phyloP scores from a whole-genome alignment of 192 early-diverging fungal species.

The Chytriomyces hyalinus region DNA sequence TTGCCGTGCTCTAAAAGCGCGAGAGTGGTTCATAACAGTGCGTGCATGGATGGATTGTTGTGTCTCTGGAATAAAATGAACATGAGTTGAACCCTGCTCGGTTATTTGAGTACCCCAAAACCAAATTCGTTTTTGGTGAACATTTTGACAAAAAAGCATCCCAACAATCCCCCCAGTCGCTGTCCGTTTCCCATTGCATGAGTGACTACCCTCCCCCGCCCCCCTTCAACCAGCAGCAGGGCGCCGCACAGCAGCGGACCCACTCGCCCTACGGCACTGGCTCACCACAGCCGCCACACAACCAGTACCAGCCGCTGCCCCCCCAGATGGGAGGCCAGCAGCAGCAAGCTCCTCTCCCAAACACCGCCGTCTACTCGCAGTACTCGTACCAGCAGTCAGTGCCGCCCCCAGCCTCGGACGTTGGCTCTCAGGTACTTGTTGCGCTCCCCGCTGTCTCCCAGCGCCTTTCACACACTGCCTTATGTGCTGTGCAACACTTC shows the following conservation, averaged over 20 bases:
- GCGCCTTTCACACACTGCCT: neutral
- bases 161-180: no score
- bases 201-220: neutral
- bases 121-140: no score
- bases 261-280: slow-evolving; percentile 1
- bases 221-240: neutral
- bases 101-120: no score
- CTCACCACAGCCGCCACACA: neutral
- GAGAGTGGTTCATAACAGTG: no score
- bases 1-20: no score
- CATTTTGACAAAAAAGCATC: no score
- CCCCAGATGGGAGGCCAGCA: neutral
- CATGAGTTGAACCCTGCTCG: no score
- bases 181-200: neutral
- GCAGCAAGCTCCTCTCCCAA: neutral
- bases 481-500: neutral
- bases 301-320: neutral
- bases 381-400: neutral
- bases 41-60: no score
- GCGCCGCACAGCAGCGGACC: neutral
- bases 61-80: no score
- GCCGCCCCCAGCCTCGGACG: neutral
- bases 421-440: neutral
- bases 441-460: neutral
- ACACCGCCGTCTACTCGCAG: neutral